phyloP scores from a whole-genome alignment of 2,329 filamentous ascomycete species.

The Fusarium xyrophilum region DNA sequence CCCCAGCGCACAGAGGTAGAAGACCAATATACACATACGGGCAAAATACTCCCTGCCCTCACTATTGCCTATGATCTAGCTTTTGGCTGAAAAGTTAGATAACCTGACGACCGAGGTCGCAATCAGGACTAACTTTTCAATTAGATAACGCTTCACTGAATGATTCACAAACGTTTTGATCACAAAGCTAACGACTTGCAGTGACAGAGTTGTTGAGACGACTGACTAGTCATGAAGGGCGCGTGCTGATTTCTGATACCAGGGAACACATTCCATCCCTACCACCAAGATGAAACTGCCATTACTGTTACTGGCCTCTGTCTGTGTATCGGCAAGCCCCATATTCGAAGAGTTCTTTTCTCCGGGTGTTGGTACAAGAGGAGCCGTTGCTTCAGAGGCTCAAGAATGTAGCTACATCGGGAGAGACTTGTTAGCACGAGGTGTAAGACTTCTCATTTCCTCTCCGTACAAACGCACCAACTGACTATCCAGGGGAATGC shows the following conservation, averaged over 20 bases:
- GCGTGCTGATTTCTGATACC: not conserved
- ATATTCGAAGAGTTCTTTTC: conserved; percentile 21
- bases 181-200: not conserved
- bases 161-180: no score
- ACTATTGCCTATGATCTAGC: no score
- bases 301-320: conserved; percentile 16
- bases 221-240: not conserved
- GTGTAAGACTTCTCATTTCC: conserved; percentile 49
- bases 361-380: conserved; percentile 44
- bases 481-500: conserved; percentile 66
- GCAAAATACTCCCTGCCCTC: no score
- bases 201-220: conserved; percentile 4
- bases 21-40: no score
- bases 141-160: no score
- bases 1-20: no score
- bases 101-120: no score
- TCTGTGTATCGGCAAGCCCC: conserved; percentile 14
- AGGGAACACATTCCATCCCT: not conserved
- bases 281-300: conserved; percentile 4
- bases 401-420: conserved; percentile 74
- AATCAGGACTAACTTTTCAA: no score
- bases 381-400: conserved; percentile 75
- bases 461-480: not conserved
- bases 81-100: no score
- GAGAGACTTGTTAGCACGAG: conserved; percentile 63